Conservation (phyloP, 257 asterid species). For the Solanum ossicruentum region DNA sequence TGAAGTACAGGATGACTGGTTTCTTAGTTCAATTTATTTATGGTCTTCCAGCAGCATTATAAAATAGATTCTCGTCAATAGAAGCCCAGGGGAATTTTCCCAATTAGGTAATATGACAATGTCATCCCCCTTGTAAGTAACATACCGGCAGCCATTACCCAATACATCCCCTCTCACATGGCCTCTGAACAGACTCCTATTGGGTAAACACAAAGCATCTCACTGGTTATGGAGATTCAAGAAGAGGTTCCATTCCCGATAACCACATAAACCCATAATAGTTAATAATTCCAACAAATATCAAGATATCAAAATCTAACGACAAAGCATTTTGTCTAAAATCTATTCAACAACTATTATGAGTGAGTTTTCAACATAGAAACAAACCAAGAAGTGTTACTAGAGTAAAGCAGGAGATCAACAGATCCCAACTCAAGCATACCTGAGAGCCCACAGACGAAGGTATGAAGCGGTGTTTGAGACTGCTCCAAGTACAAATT, state of each 20-base stretch:
- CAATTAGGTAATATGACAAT: background rate
- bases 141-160: background rate
- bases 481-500: conserved; percentile 99
- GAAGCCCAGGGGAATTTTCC: background rate
- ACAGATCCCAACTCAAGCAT: conserved; percentile 3
- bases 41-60: background rate
- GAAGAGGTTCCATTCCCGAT: background rate
- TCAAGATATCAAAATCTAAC: background rate
- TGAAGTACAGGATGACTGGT: background rate
- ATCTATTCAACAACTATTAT: background rate
- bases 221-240: background rate
- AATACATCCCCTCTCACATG: background rate
- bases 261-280: background rate
- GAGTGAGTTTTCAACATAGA: background rate
- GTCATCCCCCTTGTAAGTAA: background rate
- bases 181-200: background rate
- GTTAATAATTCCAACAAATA: background rate
- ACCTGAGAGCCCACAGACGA: conserved; percentile 99
- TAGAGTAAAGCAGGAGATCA: background rate
- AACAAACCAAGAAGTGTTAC: background rate
- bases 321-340: background rate
- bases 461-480: conserved; percentile 99
- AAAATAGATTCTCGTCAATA: background rate
- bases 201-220: background rate
- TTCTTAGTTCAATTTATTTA: background rate